phyloP scores from a whole-genome alignment of 768 basidiomycete species.

The Tricholoma terreum region DNA sequence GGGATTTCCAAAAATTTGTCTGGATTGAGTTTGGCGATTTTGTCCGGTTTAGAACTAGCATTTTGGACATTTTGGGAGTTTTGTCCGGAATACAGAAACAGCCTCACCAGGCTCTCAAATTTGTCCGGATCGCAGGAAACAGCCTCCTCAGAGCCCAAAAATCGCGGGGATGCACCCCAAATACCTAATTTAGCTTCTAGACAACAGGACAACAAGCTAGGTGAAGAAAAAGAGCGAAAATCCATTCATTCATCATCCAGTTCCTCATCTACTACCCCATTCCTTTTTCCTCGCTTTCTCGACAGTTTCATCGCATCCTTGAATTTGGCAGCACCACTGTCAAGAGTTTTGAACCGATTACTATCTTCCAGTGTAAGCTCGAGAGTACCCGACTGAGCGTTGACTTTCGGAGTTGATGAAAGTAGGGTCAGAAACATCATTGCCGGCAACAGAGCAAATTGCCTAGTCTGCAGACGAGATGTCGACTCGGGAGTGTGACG shows the following conservation, averaged over 20 bases:
- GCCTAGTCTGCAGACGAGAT: too few species aligned
- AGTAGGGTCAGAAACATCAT: too few species aligned
- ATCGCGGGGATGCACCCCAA: neutral
- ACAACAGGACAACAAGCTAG: neutral
- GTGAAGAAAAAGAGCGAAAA: neutral
- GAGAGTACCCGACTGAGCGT: too few species aligned
- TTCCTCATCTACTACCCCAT: too few species aligned
- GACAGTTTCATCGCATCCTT: too few species aligned
- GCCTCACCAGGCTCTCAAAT: neutral
- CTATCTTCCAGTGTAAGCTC: too few species aligned
- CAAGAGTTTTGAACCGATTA: too few species aligned
- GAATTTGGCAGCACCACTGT: too few species aligned
- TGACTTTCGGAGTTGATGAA: too few species aligned
- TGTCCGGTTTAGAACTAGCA: neutral
- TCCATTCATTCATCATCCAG: too few species aligned
- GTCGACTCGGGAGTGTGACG: too few species aligned
- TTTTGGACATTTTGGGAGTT: neutral
- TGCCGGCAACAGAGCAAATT: conserved; percentile 18
- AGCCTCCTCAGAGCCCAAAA: neutral
- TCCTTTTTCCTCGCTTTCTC: too few species aligned
- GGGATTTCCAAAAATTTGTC: neutral
- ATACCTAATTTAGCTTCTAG: neutral
- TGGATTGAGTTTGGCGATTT: neutral
- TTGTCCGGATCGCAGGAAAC: neutral
- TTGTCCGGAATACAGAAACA: neutral